Evolutionary conservation across 176 grass and related monocot genomes (phyloP).

Genomic region (Themeda triandra): DNA sequence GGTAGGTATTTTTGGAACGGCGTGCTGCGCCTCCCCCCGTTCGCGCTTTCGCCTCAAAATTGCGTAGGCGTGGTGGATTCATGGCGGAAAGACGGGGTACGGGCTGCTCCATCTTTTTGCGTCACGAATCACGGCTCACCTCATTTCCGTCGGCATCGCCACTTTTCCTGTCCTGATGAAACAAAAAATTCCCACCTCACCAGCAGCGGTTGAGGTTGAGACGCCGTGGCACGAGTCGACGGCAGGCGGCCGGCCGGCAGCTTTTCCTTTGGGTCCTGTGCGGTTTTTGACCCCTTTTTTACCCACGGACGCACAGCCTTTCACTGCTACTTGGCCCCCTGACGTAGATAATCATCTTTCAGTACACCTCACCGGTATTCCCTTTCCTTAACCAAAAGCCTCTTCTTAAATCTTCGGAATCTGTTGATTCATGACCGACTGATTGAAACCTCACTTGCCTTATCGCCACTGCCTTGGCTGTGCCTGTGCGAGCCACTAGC

Average conservation of each 20-base stretch:
- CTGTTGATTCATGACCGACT: background rate
- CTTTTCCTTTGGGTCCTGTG: slow-evolving; percentile 24
- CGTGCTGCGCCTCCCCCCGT: background rate
- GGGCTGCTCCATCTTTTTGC: background rate
- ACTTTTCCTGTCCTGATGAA: too few relatives aligned
- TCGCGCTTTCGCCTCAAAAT: background rate
- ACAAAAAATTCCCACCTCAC: too few relatives aligned
- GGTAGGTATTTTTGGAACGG: slow-evolving; percentile 4
- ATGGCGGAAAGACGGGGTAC: background rate
- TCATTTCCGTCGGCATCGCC: too few relatives aligned
- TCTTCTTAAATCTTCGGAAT: background rate
- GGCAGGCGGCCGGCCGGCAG: too few relatives aligned
- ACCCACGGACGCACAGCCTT: background rate
- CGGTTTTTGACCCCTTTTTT: slow-evolving; percentile 24
- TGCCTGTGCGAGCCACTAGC: background rate
- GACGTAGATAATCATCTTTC: background rate
- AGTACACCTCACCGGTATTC: background rate
- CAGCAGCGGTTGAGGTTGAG: background rate
- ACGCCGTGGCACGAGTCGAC: background rate
- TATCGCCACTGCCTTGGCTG: background rate
- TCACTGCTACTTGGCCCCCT: background rate
- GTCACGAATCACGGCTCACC: background rate
- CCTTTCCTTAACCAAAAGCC: background rate
- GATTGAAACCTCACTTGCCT: background rate
- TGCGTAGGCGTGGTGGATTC: too few relatives aligned